Evolutionary conservation across 345 rosid genomes (phyloP).

Genomic region (Euphorbia tirucalli): DNA sequence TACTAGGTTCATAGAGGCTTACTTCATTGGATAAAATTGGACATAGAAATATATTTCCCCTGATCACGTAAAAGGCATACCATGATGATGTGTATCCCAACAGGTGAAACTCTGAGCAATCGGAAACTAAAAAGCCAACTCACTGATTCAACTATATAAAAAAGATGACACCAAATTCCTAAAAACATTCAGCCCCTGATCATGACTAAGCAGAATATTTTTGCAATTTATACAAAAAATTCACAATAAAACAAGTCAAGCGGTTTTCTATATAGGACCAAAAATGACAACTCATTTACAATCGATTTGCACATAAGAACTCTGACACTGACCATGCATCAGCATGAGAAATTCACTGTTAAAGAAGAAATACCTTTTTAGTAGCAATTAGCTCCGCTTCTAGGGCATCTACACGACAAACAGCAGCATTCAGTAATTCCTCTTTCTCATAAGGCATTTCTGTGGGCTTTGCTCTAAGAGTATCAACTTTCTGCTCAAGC

Average conservation of each 20-base stretch:
- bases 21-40: neutral
- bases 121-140: neutral
- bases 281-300: neutral
- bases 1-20: neutral
- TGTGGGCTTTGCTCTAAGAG: slow-evolving; percentile 80
- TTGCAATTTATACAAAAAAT: neutral
- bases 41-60: neutral
- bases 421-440: slow-evolving; percentile 93
- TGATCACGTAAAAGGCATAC: neutral
- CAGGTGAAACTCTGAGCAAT: neutral
- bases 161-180: neutral
- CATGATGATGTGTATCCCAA: neutral
- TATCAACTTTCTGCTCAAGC: slow-evolving; percentile 84
- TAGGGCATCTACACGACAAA: slow-evolving; percentile 93
- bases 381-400: slow-evolving; percentile 99
- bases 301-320: neutral
- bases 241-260: neutral
- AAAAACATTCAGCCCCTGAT: neutral
- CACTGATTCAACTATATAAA: neutral
- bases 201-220: neutral
- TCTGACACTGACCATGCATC: neutral
- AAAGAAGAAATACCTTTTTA: slow-evolving; percentile 59
- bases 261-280: neutral
- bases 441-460: slow-evolving; percentile 98
- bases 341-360: neutral